phyloP scores from a whole-genome alignment of 1,284 basidiomycete genomes.

The Cronartium quercuum region DNA sequence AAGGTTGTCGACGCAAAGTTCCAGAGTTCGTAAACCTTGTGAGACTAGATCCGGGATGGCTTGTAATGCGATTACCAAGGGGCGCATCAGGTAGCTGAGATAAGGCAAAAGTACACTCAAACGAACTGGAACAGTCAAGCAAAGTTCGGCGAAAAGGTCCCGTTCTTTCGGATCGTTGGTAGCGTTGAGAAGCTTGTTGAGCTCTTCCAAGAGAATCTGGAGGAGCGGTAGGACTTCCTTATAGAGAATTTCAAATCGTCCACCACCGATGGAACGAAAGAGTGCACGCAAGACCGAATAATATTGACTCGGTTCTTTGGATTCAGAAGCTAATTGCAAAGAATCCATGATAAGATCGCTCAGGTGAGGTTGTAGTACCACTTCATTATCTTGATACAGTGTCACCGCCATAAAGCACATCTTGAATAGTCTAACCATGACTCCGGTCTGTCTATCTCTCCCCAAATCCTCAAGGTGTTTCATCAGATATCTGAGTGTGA shows the following conservation, averaged over 20 bases:
- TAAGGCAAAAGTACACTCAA: slow-evolving; percentile 94
- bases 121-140: slow-evolving; percentile 90
- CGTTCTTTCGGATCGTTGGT: slow-evolving; percentile 65
- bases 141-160: slow-evolving; percentile 94
- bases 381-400: slow-evolving; percentile 75
- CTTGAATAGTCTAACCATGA: slow-evolving; percentile 87
- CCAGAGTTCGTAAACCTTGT: slow-evolving; percentile 91
- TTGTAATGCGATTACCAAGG: slow-evolving; percentile 82
- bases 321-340: slow-evolving; percentile 86
- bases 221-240: slow-evolving; percentile 93
- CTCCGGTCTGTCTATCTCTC: slow-evolving; percentile 73
- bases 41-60: slow-evolving; percentile 84
- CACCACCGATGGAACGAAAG: slow-evolving; percentile 97
- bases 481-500: slow-evolving; percentile 81
- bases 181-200: slow-evolving; percentile 81
- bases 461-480: slow-evolving; percentile 76
- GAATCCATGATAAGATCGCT: slow-evolving; percentile 95
- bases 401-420: slow-evolving; percentile 90
- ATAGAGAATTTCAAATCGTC: slow-evolving; percentile 89
- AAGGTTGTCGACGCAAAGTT: slow-evolving; percentile 98
- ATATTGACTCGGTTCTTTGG: slow-evolving; percentile 84
- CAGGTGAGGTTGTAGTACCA: slow-evolving; percentile 83
- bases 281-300: slow-evolving; percentile 88
- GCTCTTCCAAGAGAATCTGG: slow-evolving; percentile 91
- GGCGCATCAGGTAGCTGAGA: slow-evolving; percentile 92